Percentiles rank a stretch among this genome's conserved stretches.
Evolutionary conservation across 2,329 filamentous ascomycete species (phyloP).

Genomic region (Penicillium occitanis): DNA sequence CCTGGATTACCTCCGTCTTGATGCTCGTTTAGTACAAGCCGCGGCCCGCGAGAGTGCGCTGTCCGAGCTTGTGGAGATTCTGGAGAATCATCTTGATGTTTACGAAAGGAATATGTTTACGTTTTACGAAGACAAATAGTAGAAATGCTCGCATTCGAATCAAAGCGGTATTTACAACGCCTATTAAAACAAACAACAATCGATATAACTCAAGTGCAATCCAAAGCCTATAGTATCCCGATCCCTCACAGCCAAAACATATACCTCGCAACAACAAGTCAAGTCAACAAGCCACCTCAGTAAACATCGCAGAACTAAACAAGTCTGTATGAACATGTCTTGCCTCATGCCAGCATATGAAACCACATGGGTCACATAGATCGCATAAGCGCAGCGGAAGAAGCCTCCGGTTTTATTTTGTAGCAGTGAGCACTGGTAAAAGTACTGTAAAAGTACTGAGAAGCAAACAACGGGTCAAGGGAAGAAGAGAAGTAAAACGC

Average conservation of each 20-base stretch:
- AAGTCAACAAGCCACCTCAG: constrained; percentile 18
- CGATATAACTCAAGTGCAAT: constrained; percentile 19
- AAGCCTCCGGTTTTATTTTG: neutral
- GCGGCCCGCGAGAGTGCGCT: constrained; percentile 24
- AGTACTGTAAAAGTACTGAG: neutral
- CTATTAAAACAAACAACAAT: constrained; percentile 21
- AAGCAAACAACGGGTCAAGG: neutral
- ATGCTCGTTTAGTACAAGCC: constrained; percentile 26
- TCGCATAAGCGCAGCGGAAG: neutral
- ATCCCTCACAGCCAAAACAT: constrained; percentile 15
- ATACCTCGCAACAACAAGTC: constrained; percentile 11
- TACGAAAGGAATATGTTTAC: no score
- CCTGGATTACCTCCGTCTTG: constrained; percentile 9
- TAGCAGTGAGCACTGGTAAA: neutral
- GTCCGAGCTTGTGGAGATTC: neutral
- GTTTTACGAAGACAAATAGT: neutral
- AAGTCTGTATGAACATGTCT: neutral
- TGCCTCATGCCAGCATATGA: neutral
- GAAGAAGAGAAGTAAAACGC: constrained; percentile 24
- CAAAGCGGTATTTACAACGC: constrained; percentile 22
- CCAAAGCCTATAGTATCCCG: constrained; percentile 18
- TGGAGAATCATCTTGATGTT: neutral
- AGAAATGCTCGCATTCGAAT: constrained; percentile 15
- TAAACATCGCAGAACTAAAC: constrained; percentile 5
- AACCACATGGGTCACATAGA: neutral